Conservation (phyloP, 306 rosid species). For the Fragaria vesca region DNA sequence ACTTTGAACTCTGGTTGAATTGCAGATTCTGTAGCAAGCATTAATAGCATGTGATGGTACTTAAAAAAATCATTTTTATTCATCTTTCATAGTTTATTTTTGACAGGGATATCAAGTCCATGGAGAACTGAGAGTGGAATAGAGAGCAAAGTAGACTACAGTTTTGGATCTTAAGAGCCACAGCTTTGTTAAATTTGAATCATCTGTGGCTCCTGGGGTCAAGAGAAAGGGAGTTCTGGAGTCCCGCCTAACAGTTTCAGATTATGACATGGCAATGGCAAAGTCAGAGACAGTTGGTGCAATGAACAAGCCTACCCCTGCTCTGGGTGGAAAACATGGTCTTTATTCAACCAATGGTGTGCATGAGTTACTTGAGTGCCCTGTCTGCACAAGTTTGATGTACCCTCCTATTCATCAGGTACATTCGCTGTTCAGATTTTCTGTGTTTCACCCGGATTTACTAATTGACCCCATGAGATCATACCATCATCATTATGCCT, state of each 20-base stretch:
- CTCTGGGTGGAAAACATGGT: conserved; percentile 53
- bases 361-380: conserved; percentile 83
- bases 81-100: background rate
- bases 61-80: conserved; percentile 17
- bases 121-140: conserved; percentile 27
- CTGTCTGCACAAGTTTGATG: conserved; percentile 80
- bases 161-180: conserved; percentile 22
- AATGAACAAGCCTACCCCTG: conserved; percentile 39
- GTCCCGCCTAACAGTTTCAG: conserved; percentile 47
- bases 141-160: conserved; percentile 23
- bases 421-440: conserved; percentile 18
- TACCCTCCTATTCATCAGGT: conserved; percentile 98
- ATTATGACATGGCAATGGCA: conserved; percentile 51
- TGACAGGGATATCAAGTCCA: conserved; percentile 32
- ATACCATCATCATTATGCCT: background rate
- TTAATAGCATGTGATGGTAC: conserved; percentile 4
- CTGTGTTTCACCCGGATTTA: background rate
- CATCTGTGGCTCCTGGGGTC: conserved; percentile 69
- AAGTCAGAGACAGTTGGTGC: conserved; percentile 54
- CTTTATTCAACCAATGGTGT: conserved; percentile 69
- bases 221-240: conserved; percentile 67
- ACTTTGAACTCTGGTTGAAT: conserved; percentile 10
- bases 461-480: background rate
- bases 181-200: conserved; percentile 33
- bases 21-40: background rate